Base-by-base conservation (phyloP, 192 early-diverging fungal genomes). In the Gaertneriomyces sp. region DNA sequence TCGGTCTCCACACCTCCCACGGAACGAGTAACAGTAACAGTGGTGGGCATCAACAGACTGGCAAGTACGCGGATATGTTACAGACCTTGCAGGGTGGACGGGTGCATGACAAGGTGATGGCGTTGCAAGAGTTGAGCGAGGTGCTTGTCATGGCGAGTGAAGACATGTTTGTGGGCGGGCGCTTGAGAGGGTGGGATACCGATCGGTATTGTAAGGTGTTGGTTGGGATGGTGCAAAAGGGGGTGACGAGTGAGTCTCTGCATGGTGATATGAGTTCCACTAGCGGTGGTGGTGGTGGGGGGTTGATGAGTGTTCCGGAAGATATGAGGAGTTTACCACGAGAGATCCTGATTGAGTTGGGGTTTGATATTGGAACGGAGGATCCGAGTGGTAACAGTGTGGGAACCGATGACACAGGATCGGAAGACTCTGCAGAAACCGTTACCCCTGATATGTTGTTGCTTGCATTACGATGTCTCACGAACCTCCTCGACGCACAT, bases 401-500 rank as follows among this genome's bases (percentile, higher is more conserved):
- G 25, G 25, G 0, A 33, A 2, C 25, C 0, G 25, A 33, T 33
- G 25, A 33, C n/a, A 33, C 0, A 33, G 25, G 25, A n/a, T n/a
- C 25, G 2, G 25, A 33, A 33, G 25, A 33, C 25, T n/a, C n/a
- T n/a, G 25, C 25, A 33, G 25, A 33, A 33, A 67, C 50, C 1
- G 52, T 74, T 42, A 87, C 83, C 56, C 85, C 89, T 6, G 90
- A 93, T 45, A 73, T 91, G 45, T 92, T 97, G 87, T 69, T 97
- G 12, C 79, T 97, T 45, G 88, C 93, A 9, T 93, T 91, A 54
- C 91, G 95, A 7, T 97, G 95, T 69, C 68, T 97, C 38, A 85
- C 84, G 11, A 97, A 97, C 66, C 68, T 97, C 55, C 85, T 97
- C 39, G 95, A 97, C 58, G 92, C 91, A 2, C 82, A 91, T 53